A percentile compares a stretch with the other conserved stretches of the same genome.
Conservation (phyloP, 805 yeast species). For the Grigorovia humatica region DNA sequence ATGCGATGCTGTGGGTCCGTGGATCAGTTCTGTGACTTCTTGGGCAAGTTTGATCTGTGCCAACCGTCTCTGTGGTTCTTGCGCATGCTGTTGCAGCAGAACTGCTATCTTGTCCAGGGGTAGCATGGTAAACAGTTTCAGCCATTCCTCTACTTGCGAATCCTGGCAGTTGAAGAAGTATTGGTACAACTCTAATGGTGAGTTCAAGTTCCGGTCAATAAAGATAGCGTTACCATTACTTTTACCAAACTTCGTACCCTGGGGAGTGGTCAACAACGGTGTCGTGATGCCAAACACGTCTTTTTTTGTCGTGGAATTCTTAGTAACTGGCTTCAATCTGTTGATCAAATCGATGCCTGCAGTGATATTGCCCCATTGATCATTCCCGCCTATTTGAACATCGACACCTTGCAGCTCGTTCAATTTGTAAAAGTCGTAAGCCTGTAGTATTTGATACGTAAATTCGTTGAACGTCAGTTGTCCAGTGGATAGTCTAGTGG, state of each 20-base stretch:
- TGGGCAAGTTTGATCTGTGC: constrained; percentile 75
- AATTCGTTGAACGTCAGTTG: constrained; percentile 94
- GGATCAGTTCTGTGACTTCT: constrained; percentile 80
- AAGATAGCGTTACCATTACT: constrained; percentile 96
- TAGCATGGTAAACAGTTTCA: constrained; percentile 70
- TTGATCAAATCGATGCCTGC: constrained; percentile 87
- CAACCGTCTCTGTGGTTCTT: constrained; percentile 49
- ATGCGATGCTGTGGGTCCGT: constrained; percentile 68
- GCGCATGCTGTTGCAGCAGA: constrained; percentile 42
- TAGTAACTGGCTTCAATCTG: constrained; percentile 24
- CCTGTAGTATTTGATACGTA: constrained; percentile 85
- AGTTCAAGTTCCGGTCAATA: constrained; percentile 62
- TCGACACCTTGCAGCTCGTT: constrained; percentile 47
- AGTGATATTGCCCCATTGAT: constrained; percentile 96
- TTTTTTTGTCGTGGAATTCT: constrained; percentile 25
- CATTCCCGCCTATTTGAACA: constrained; percentile 90
- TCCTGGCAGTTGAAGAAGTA: constrained; percentile 74
- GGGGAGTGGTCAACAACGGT: constrained; percentile 76
- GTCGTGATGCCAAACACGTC: constrained; percentile 65
- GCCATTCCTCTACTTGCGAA: constrained; percentile 55
- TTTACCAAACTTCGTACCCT: constrained; percentile 92
- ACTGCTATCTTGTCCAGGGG: constrained; percentile 50
- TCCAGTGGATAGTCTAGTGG: constrained; percentile 52
- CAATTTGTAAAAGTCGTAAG: constrained; percentile 83
- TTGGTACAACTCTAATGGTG: constrained; percentile 77